Evolutionary conservation across 495 filamentous ascomycete species (phyloP).

Genomic region (Penicillium herquei): DNA sequence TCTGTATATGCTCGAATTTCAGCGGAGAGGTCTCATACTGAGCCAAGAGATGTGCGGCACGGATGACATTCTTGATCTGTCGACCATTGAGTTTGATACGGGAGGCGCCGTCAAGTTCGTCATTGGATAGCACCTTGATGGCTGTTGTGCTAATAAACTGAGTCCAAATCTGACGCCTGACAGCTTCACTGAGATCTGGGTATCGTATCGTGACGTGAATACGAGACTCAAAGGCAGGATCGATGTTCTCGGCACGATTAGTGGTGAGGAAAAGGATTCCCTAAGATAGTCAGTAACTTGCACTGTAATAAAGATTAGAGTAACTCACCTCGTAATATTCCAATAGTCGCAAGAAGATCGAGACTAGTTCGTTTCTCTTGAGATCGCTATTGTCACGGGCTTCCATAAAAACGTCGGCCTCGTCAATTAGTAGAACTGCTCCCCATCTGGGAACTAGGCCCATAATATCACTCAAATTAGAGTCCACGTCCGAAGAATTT

Average conservation of each 20-base stretch:
- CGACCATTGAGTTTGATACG: slow-evolving; percentile 27
- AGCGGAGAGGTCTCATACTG: slow-evolving; percentile 15
- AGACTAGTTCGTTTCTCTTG: slow-evolving; percentile 44
- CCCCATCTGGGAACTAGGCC: slow-evolving; percentile 49
- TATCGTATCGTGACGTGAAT: slow-evolving; percentile 51
- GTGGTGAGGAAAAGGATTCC: slow-evolving; percentile 63
- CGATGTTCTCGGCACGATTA: slow-evolving; percentile 50
- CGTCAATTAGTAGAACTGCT: slow-evolving; percentile 44
- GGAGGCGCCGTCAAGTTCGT: slow-evolving; percentile 28
- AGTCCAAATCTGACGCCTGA: slow-evolving; percentile 28
- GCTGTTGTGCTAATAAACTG: slow-evolving; percentile 25
- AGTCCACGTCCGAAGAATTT: slow-evolving; percentile 47
- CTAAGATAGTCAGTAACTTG: slow-evolving; percentile 25
- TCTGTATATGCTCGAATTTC: slow-evolving; percentile 17
- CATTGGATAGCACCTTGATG: slow-evolving; percentile 27
- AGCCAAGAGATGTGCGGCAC: slow-evolving; percentile 35
- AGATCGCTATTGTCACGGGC: slow-evolving; percentile 31
- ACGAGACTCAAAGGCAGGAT: slow-evolving; percentile 49
- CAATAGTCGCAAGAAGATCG: slow-evolving; percentile 51
- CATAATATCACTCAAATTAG: slow-evolving; percentile 48
- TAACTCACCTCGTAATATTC: slow-evolving; percentile 47
- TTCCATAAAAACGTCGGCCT: slow-evolving; percentile 49
- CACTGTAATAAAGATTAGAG: slow-evolving; percentile 18
- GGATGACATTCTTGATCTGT: slow-evolving; percentile 54
- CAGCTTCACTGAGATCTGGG: slow-evolving; percentile 33